Evolutionary conservation across 257 asterid genomes (phyloP), one percentile per base, ranked within the genome.

Genomic region (Capsicum pubescens): DNA sequence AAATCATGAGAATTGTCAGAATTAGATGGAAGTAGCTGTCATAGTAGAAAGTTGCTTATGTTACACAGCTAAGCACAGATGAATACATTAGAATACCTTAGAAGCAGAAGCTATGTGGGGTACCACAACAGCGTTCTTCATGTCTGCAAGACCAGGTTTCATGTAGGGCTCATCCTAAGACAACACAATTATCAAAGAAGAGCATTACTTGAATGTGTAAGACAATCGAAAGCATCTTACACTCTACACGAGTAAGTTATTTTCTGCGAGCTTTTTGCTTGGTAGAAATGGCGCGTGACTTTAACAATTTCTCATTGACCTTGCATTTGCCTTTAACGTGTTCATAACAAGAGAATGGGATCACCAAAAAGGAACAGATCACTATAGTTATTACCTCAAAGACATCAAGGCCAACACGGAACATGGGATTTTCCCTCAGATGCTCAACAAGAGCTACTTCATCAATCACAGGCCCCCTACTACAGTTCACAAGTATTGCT

Each of bases 101-200:
- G 99, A 95, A 82, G 99, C 99, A 77, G 99, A 94, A 76, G 99
- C 99, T 74, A 95, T 94, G 91, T 95, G 99, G 87, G 99, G 99
- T 58, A 95, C 99, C 52, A 95, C 87, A 14, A 95, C 80, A 19
- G 98, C 99, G 68, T 95, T 95, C 89, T 95, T 94, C 98, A 95
- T 91, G 46, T 94, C 90, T 1, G 91, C 91, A 58, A 95, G 97
- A 77, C 99, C 99, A 0, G 99, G 99, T 89, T 95, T 95, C 99
- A 95, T 94, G 84, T 88, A 89, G 39, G 99, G 99, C 88, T 95
- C 99, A 70, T 95, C 98, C 99, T 95, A 84, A 82, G 35, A 59
- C 59, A 83, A 78, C 83, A 71, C 2, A 32, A 83, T 16, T 3
- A 13, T 50, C 39, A 52, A 69, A 68, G 55, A 70, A 61, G 46